Percentiles rank a stretch among this genome's conserved stretches.
Conservation (phyloP, 805 yeast genomes). For the Kockiozyma suomiensis region DNA sequence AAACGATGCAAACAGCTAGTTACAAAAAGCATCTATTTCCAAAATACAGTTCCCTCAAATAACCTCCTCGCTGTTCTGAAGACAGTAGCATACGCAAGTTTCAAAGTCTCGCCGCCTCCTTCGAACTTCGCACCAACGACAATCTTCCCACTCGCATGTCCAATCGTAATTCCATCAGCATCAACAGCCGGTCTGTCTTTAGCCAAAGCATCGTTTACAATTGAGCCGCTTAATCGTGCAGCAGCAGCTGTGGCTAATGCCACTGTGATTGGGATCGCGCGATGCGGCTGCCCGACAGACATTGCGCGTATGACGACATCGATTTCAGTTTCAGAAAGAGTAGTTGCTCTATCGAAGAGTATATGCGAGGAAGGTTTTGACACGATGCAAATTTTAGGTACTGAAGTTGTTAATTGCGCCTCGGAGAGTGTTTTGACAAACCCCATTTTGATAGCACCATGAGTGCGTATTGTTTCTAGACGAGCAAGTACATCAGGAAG, state of each 20-base stretch:
- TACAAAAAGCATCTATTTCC: too few relatives aligned
- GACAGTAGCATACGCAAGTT: slow-evolving; percentile 12
- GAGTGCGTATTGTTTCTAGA: slow-evolving; percentile 10
- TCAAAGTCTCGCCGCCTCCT: background rate
- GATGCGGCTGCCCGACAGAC: slow-evolving; percentile 22
- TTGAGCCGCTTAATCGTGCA: slow-evolving; percentile 2
- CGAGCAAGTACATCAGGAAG: slow-evolving; percentile 1
- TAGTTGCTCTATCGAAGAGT: background rate
- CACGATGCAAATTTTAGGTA: slow-evolving; percentile 16
- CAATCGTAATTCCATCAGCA: slow-evolving; percentile 7
- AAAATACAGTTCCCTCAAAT: slow-evolving; percentile 12
- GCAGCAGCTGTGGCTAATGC: slow-evolving; percentile 20
- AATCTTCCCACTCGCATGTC: slow-evolving; percentile 18
- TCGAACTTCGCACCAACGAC: slow-evolving; percentile 16
- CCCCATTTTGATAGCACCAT: slow-evolving; percentile 19
- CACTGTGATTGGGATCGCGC: slow-evolving; percentile 18
- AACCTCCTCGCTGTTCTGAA: slow-evolving; percentile 12
- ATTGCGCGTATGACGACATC: slow-evolving; percentile 21
- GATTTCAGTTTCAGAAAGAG: background rate
- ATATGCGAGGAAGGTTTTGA: slow-evolving; percentile 8
- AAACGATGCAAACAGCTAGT: background rate
- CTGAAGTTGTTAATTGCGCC: background rate
- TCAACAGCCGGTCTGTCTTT: background rate
- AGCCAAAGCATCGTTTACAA: background rate
- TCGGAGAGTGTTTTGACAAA: slow-evolving; percentile 2